These are phyloP conservation scores for Claviceps paspali DNA, from an alignment of 2,329 filamentous ascomycete species.

Conservation along the genomic window DNA sequence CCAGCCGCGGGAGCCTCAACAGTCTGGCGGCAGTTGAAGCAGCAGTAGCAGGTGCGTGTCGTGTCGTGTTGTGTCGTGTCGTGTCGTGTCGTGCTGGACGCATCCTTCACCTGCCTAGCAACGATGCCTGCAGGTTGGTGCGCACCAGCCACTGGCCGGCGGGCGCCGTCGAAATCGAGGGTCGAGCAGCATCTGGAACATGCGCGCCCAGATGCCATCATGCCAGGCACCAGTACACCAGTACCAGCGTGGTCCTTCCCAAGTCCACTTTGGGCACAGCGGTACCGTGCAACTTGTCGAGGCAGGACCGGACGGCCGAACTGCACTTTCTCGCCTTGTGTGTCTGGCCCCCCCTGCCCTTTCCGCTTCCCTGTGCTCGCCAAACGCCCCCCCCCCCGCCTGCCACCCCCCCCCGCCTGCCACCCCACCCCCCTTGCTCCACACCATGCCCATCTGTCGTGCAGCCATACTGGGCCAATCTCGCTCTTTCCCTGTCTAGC, in stretches of 20 bases:
- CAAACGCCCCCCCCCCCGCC: too few relatives aligned
- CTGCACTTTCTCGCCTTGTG: too few relatives aligned
- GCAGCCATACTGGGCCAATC: constrained; percentile 3
- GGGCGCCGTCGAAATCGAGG: background rate
- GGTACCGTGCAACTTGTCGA: too few relatives aligned
- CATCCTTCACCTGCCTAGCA: background rate
- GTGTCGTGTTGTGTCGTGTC: too few relatives aligned
- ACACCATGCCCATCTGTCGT: constrained; percentile 1
- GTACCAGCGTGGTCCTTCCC: too few relatives aligned
- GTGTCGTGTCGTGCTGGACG: background rate
- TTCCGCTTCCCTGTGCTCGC: too few relatives aligned
- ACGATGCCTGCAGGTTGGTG: background rate
- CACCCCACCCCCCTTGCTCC: background rate
- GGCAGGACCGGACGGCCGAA: too few relatives aligned
- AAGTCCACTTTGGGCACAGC: too few relatives aligned
- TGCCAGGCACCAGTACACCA: background rate
- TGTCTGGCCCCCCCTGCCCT: too few relatives aligned
- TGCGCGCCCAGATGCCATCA: background rate
- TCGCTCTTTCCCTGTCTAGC: constrained; percentile 6
- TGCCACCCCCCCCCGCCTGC: background rate
- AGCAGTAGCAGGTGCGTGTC: too few relatives aligned
- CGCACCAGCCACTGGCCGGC: background rate
- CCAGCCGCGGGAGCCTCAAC: background rate
- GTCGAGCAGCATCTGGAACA: constrained; percentile 1
- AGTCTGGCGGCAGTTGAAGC: too few relatives aligned